Base-by-base conservation (phyloP, 2,329 filamentous ascomycete species). In the Colletotrichum acutatum region DNA sequence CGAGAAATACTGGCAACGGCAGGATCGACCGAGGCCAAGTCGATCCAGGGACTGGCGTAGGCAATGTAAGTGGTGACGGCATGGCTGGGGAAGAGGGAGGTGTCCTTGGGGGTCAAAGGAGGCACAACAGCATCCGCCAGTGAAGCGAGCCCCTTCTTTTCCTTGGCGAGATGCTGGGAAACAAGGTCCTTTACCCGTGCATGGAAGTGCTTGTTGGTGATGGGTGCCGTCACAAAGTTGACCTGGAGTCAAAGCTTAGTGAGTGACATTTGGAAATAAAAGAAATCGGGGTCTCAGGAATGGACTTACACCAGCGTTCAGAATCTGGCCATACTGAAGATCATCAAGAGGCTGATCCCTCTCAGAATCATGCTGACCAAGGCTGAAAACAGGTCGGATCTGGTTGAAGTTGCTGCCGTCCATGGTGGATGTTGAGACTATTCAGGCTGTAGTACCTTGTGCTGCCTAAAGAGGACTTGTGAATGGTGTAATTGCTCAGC, bases 1-100 rank as follows among this genome's bases (percentile, higher is more conserved):
- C 94, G 91, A 46, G 96, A 98, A 71, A 98, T 89, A 80, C 94
- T 94, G 8, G 95, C 91, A 75, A 98, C 92, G 74, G 96, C 83
- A 7, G 95, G 94, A 81, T 98, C 93, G 1, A 91, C 84, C 2
- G 95, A 97, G 78, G 92, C 93, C 14, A 98, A 85, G 80, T 98
- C 95, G 76, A 98, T 96, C 96, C 96, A 98, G 6, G 94, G 90
- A 81, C 95, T 98, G n/a, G 91, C 91, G 71, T 93, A 92, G 16
- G 91, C 94, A 61, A 97, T 89, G 72, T 97, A 86, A 65, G 95
- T 93, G 75, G 91, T 91, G 74, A 95, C 90, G 74, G 89, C 88
- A 16, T 90, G 87, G 70, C 89, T 89, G 5, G 94, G 94, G 61
- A 90, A 90, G 67, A 97, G 85, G 24, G 89, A 90, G 0, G 95